Conservation (phyloP, 495 filamentous ascomycete species). For the Physcia stellaris region DNA sequence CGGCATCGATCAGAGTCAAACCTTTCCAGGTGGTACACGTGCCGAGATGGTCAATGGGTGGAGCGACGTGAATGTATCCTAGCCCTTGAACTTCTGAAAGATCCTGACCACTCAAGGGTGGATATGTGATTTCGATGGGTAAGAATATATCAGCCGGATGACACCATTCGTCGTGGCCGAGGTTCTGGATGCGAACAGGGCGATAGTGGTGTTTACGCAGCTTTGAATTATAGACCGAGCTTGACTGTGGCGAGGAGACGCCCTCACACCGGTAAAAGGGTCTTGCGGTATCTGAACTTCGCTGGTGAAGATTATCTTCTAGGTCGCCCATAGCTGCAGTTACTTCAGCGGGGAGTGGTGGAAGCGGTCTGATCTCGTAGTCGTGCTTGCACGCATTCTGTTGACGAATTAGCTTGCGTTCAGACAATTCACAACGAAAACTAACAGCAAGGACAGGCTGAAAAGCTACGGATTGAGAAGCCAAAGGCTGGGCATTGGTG, state of each 20-base stretch:
- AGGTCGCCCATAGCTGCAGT: too few species aligned
- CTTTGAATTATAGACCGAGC: background rate
- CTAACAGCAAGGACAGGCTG: too few species aligned
- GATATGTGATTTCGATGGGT: slow-evolving; percentile 6
- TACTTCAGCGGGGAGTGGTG: too few species aligned
- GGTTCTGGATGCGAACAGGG: background rate
- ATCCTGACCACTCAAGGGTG: background rate
- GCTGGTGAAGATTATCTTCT: background rate
- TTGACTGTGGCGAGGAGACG: background rate
- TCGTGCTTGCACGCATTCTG: too few species aligned
- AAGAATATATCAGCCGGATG: slow-evolving; percentile 6
- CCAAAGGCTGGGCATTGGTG: too few species aligned
- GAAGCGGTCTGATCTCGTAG: too few species aligned
- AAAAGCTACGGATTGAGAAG: too few species aligned
- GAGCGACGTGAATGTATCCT: background rate
- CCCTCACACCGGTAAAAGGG: background rate
- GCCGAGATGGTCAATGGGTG: slow-evolving; percentile 8
- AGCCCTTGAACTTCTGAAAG: background rate
- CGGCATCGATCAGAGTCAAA: slow-evolving; percentile 6
- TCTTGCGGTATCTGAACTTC: background rate
- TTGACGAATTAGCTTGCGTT: too few species aligned
- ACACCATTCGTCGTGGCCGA: background rate
- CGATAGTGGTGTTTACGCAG: background rate
- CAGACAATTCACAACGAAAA: too few species aligned
- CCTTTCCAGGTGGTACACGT: slow-evolving; percentile 14